Evolutionary conservation across 805 yeast species (phyloP).

Genomic region (Ogataea haglerorum): DNA sequence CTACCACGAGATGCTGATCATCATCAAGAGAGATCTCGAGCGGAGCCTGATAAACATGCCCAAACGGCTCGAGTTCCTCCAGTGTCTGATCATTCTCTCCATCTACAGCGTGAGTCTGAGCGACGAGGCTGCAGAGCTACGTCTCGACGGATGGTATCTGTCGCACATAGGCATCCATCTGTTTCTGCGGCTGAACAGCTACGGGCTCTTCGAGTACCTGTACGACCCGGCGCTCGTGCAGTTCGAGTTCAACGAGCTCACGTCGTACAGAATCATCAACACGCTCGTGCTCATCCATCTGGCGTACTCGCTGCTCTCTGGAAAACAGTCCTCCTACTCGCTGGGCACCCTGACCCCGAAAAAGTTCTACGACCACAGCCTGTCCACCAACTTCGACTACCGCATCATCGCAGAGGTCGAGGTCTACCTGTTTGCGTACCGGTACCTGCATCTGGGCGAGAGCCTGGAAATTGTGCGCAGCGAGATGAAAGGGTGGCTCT

Average conservation of each 20-base stretch:
- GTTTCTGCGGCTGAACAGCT: constrained; percentile 50
- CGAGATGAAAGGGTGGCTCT: constrained; percentile 59
- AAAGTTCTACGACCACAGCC: constrained; percentile 43
- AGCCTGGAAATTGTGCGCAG: constrained; percentile 14
- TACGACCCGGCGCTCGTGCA: constrained; percentile 23
- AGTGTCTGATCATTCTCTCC: constrained; percentile 62
- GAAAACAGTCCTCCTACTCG: constrained; percentile 31
- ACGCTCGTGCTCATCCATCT: constrained; percentile 66
- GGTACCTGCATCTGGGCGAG: constrained; percentile 45
- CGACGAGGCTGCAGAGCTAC: constrained; percentile 38
- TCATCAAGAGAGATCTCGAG: constrained; percentile 49
- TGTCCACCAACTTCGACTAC: constrained; percentile 78
- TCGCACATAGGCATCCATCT: constrained; percentile 65
- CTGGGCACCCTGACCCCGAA: constrained; percentile 46
- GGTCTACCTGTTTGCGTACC: constrained; percentile 55
- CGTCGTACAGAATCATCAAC: constrained; percentile 66
- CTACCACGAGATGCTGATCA: constrained; percentile 42
- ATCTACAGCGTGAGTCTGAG: constrained; percentile 64
- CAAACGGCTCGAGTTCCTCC: constrained; percentile 55
- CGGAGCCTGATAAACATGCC: constrained; percentile 41
- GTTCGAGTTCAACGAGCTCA: constrained; percentile 42
- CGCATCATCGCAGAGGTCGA: constrained; percentile 75
- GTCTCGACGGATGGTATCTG: constrained; percentile 67
- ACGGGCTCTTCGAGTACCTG: constrained; percentile 36
- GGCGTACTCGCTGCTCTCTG: constrained; percentile 62